phyloP scores from a whole-genome alignment of 2,329 filamentous ascomycete species.

The Verticillium longisporum region DNA sequence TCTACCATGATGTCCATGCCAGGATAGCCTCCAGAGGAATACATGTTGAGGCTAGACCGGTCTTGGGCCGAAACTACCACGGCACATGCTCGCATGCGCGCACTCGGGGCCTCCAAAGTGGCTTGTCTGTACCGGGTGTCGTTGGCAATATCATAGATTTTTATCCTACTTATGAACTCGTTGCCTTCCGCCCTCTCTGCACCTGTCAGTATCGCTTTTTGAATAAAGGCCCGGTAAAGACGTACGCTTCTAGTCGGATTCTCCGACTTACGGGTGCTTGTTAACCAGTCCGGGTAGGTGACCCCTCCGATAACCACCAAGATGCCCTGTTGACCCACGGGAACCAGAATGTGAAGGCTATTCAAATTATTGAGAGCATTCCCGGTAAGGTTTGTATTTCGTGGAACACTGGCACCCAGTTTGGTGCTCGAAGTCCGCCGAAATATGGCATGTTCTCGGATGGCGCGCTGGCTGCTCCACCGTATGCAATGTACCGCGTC shows the following conservation, averaged over 20 bases:
- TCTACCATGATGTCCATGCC: slow-evolving; percentile 31
- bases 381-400: no score
- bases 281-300: slow-evolving; percentile 46
- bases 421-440: no score
- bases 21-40: slow-evolving; percentile 77
- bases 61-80: slow-evolving; percentile 67
- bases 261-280: slow-evolving; percentile 15
- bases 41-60: slow-evolving; percentile 71
- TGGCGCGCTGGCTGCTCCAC: no score
- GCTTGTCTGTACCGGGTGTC: slow-evolving; percentile 63
- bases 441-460: no score
- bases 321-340: slow-evolving; percentile 69
- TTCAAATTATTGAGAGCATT: no score
- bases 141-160: slow-evolving; percentile 69
- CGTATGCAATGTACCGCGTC: no score
- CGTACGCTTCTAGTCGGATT: slow-evolving; percentile 32
- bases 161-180: slow-evolving; percentile 65
- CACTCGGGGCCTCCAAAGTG: slow-evolving; percentile 52
- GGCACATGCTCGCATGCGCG: slow-evolving; percentile 62
- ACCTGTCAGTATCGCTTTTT: neutral
- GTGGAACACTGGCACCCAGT: no score
- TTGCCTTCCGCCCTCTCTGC: slow-evolving; percentile 56
- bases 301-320: slow-evolving; percentile 74
- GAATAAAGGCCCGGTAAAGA: neutral
- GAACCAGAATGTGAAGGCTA: slow-evolving; percentile 40